Base-by-base conservation (phyloP, 2,329 filamentous ascomycete genomes). In the Fusarium verticillioides region DNA sequence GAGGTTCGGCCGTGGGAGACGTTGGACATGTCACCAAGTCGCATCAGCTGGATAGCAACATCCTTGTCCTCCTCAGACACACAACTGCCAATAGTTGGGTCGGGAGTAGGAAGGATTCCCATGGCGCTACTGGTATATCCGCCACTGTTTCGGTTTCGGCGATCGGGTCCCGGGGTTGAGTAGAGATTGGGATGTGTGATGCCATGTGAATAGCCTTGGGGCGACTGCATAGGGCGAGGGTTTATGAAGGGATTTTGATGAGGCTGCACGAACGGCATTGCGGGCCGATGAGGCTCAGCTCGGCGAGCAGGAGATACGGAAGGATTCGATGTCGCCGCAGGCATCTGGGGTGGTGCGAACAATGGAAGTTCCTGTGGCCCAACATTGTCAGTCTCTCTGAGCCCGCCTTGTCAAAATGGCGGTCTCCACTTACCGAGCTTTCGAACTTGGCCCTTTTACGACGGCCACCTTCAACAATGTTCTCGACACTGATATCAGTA, bases 401-500 rank as follows among this genome's bases (percentile, higher is more conserved):
- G 63, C 61, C 65, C 67, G 59, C 47, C 69, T 76, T 65, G 54
- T 60, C 64, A 70, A 74, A 75, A 75, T 68, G 69, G 69, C 72
- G 60, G 73, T 75, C 62, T 76, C 70, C 64, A 75, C 96, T 91
- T 92, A 98, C 96, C 84, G 96, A 98, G 86, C 96, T 98, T 83
- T 98, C 96, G 85, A 93, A 93, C 84, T 97, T 98, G 78, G 96
- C 94, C 80, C 95, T 91, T 87, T 98, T 98, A 81, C 96, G 92
- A 83, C 96, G 92, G 75, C 96, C 95, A 80, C 97, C 96, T 84
- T 98, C 96, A 70, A 99, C 93, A 82, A 99, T 98, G 81, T 99
- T 99, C 77, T 98, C 95, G 76, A 98, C 90, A 81, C 96, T 98
- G 80, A 99, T 99, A 77, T 99, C 96, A 21, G 96, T 97, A 81